phyloP scores from a whole-genome alignment of 306 rosid genomes.

The Glycyrrhiza uralensis region DNA sequence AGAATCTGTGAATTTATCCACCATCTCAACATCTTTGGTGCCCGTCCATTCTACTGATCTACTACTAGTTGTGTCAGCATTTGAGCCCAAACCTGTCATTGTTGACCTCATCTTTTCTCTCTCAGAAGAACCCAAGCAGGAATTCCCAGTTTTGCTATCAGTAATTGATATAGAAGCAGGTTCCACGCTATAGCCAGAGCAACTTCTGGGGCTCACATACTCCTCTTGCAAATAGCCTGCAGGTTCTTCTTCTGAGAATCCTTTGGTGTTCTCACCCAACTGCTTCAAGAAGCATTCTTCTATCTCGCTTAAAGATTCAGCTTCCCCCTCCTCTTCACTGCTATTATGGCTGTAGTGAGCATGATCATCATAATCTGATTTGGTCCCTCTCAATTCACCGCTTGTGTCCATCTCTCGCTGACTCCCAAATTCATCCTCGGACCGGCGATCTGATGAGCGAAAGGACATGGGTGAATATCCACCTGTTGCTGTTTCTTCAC shows the following conservation, averaged over 20 bases:
- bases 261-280: slow-evolving; percentile 41
- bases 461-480: slow-evolving; percentile 80
- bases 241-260: slow-evolving; percentile 37
- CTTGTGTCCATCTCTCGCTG: slow-evolving; percentile 70
- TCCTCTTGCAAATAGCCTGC: slow-evolving; percentile 21
- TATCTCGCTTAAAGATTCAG: slow-evolving; percentile 46
- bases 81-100: slow-evolving; percentile 27
- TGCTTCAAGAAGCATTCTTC: slow-evolving; percentile 69
- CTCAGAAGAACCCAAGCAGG: slow-evolving; percentile 33
- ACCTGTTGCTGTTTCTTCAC: slow-evolving; percentile 60
- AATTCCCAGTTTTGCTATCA: slow-evolving; percentile 45
- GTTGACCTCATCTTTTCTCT: slow-evolving; percentile 34
- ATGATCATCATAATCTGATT: slow-evolving; percentile 47
- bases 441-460: slow-evolving; percentile 52
- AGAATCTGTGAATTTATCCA: slow-evolving; percentile 39
- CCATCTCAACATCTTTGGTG: slow-evolving; percentile 41
- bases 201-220: slow-evolving; percentile 40
- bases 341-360: slow-evolving; percentile 39
- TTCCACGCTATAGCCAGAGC: slow-evolving; percentile 39
- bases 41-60: slow-evolving; percentile 39
- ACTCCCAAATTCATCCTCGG: slow-evolving; percentile 67
- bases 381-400: slow-evolving; percentile 49
- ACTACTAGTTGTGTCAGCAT: slow-evolving; percentile 31
- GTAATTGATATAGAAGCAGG: slow-evolving; percentile 35
- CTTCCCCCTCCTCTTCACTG: slow-evolving; percentile 59